A percentile compares a stretch with the other conserved stretches of the same genome.
These are phyloP conservation scores for Albophoma yamanashiensis DNA, from an alignment of 2,329 filamentous ascomycete species.

Conservation along the genomic window DNA sequence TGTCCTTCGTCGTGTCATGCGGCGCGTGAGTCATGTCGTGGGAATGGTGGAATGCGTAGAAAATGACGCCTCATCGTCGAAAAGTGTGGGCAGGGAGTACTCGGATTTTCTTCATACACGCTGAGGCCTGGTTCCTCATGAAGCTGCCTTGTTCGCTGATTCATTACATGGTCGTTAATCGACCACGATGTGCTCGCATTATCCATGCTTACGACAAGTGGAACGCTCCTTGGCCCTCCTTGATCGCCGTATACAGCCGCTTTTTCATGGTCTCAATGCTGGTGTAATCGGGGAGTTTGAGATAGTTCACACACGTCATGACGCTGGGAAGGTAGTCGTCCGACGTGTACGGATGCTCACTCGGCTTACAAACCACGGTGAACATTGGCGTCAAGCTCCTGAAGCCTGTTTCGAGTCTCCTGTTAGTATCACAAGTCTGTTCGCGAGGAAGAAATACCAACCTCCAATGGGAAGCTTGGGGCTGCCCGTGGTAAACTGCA, in stretches of 20 bases:
- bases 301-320: slow-evolving; percentile 99
- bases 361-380: slow-evolving; percentile 98
- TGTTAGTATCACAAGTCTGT: slow-evolving; percentile 17
- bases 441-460: slow-evolving; percentile 33
- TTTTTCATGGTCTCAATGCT: slow-evolving; percentile 64
- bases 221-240: slow-evolving; percentile 95
- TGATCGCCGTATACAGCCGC: slow-evolving; percentile 76
- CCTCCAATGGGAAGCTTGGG: slow-evolving; percentile 97
- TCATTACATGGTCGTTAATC: background rate
- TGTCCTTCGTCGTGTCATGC: slow-evolving; percentile 12
- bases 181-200: background rate
- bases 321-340: slow-evolving; percentile 99
- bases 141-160: background rate
- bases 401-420: slow-evolving; percentile 54
- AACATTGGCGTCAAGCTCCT: slow-evolving; percentile 97
- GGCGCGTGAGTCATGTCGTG: slow-evolving; percentile 10
- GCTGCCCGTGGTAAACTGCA: slow-evolving; percentile 96
- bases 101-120: background rate
- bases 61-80: background rate
- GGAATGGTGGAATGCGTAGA: slow-evolving; percentile 2
- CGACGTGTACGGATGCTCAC: slow-evolving; percentile 82
- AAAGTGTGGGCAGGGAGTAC: background rate
- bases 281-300: slow-evolving; percentile 94
- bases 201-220: slow-evolving; percentile 59
- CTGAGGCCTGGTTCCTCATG: background rate